Evolutionary conservation across 805 yeast species (phyloP), one percentile per base, ranked within the genome.

Genomic region (Maudiozyma barnettii): DNA sequence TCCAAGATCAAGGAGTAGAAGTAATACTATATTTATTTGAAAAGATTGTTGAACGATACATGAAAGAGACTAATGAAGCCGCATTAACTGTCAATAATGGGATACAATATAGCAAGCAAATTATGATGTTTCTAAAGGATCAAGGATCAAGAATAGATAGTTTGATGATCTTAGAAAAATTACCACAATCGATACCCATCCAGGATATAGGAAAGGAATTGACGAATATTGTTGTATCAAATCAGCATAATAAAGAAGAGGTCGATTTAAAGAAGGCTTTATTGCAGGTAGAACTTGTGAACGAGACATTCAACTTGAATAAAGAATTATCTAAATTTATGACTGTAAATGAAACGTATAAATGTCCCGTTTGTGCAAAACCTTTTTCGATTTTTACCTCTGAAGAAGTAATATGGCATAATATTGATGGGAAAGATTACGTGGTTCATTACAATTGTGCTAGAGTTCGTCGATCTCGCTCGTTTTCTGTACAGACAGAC

Each of bases 341-440:
- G 2, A 59, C 52, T 42, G 46, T 78, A 20, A 65, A 75, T 12
- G 72, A 75, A 13, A 68, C 71, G 18, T 64, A 72, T 33, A 61
- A 60, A n/a, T 87, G 95, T 59, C 56, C 64, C 2, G 70, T 78
- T 16, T 87, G 95, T 63, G 65, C 69, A 20, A 80, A 79, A 54
- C 31, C 44, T 2, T 51, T 60, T 38, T 42, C 55, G 2, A 41
- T 54, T 14, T 49, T 52, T 10, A 41, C 51, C 2, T 52, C 58
- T 8, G 63, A 59, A 37, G 48, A 51, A 9, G 49, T 54, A 12
- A 43, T 51, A 3, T 53, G 58, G 54, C 52, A 55, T 30, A 43
- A 46, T 12, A 45, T 51, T 18, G 43, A 48, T 19, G 49, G 53
- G n/a, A 55, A 49, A 26, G 45, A 53, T 13, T 49, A 49, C 16